Base-by-base conservation (phyloP, 1,284 basidiomycete species). In the Entoloma clypeatum region DNA sequence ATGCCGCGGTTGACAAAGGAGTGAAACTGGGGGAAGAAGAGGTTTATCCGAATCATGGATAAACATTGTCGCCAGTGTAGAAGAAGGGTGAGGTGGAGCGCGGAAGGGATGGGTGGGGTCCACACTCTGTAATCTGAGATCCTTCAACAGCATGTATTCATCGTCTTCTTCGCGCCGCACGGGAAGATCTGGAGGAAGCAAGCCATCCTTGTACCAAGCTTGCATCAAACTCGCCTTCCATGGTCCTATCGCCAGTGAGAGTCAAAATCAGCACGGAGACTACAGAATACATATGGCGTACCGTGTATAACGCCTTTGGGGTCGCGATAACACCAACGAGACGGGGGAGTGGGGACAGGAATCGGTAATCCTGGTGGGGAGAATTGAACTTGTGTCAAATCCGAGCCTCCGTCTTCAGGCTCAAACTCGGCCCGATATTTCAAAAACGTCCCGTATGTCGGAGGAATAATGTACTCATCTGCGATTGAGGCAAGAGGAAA, bases 201-300 rank as follows among this genome's bases (percentile, higher is more conserved):
- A 60, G 7, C 83, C 85, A 47, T 90, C 86, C 53, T 82, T 83
- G 56, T 85, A 87, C 86, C 86, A 90, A 5, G 79, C 75, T 56
- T 89, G 86, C 86, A 90, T 90, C 26, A 88, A 68, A n/a, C 77
- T 75, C 14, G 83, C 71, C 57, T 86, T 86, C 87, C 87, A 90
- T 14, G 87, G 87, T 33, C 86, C 86, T 89, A 32, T 16, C 17
- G 19, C 34, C 29, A 36, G 28, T 21, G 31, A 14, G 32, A 2
- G 18, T 32, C 14, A 21, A 3, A 22, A 28, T 28, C 8, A n/a
- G 14, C 23, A 16, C 8, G n/a, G 11, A 21, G 16, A 7, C 18
- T n/a, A 28, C n/a, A 25, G 16, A 25, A 25, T 9, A 23, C 38
- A 28, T 28, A 28, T 29, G 24, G 60, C 76, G 55, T 52, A 86